Base-by-base conservation (phyloP, 345 rosid species). In the Gossypium rotundifolium region DNA sequence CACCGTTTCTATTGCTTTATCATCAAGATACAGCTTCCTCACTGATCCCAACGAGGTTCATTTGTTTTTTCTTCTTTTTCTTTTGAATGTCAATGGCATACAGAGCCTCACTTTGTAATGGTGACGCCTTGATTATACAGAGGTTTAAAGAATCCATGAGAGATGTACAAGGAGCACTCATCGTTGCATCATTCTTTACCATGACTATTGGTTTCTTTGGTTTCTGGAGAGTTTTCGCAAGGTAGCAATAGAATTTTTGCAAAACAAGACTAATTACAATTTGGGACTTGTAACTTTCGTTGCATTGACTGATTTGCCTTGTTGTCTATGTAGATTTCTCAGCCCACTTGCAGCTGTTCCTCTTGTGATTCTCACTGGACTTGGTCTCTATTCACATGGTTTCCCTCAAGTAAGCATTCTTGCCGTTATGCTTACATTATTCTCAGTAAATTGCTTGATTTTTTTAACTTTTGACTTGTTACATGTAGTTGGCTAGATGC, bases 281-380 rank as follows among this genome's bases (percentile, higher is more conserved):
- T 53, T 45, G 57, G 25, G 25, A n/a, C 53, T 23, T 2, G 7
- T 38, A 33, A 33, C 7, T 33, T 14, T 29, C 51, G 51, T 49
- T 27, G n/a, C 25, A 20, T 48, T 20, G 42, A 29, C 65, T 44
- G 65, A 12, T 71, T 71, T 5, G 40, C 40, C 40, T 44, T 40
- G 23, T 80, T 78, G 63, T 74, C 40, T 77, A 42, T 78, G 83
- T 81, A 94, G 97, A 81, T 92, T 81, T 83, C 89, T 90, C n/a
- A 81, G 81, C 72, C 98, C 97, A 65, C 88, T 92, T 40, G 87
- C 98, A 9, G 93, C 89, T 38, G 87, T 79, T 80, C 98, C 98
- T 72, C 86, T 90, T 40, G 97, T 90, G 48, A 84, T 86, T 84
- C 96, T 94, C 63, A 91, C 94, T 12, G 97, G 90, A 23, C 87